Base-by-base conservation (phyloP, 148 eudicot genomes). In the Cornus kousa region DNA sequence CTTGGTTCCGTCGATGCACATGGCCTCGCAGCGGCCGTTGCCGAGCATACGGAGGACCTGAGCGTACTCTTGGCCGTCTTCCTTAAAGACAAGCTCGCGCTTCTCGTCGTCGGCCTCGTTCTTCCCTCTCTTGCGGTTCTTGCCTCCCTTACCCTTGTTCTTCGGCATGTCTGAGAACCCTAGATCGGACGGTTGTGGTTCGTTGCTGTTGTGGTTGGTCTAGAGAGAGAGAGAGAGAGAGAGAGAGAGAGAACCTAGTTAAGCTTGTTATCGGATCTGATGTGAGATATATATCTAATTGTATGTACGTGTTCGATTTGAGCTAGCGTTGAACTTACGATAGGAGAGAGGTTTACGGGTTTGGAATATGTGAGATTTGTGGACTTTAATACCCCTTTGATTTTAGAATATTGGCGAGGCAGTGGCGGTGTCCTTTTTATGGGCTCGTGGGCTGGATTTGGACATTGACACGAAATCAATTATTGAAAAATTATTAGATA, bases 71-170 rank as follows among this genome's bases (percentile, higher is more conserved):
- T 94, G 98, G 2, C 97, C 97, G 39, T 94, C 98, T 67, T 94
- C 97, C 62, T 94, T 94, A 84, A 94, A 94, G 0, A 94, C 93
- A 9, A 94, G 86, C 86, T 94, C 97, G 24, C 95, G 82, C 83
- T 92, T 94, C 85, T 92, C 97, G 60, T 94, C 94, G 33, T 94
- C 98, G 5, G 95, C 98, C 59, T 94, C 98, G 82, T 94, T 94
- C 92, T 94, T 92, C 0, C 98, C 97, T 72, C 98, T 87, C 87
- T 94, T 94, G 77, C 98, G 82, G 81, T 91, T 94, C 90, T 94
- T 94, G 0, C 98, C 98, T 89, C 98, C 98, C 86, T 94, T 94
- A 68, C 98, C 98, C 85, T 94, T 94, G 87, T 94, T 92, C 92
- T 94, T 94, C 97, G 97, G 98, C 97, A 94, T 92, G 65, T 23